Conservation (phyloP, 805 yeast species). For the Kodamaea leandrae region DNA sequence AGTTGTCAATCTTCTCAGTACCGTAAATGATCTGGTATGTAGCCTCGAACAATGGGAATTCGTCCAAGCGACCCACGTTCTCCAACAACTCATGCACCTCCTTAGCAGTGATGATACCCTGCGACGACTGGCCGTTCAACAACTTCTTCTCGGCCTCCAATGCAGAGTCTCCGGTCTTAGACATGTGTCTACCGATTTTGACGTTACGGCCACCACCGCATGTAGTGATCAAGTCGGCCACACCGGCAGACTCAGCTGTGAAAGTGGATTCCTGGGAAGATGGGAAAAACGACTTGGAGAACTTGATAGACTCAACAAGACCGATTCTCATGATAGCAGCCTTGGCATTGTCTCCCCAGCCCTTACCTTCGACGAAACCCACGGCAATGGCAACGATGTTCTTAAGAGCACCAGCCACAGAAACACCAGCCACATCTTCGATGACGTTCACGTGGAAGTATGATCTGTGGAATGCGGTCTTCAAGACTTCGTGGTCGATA, state of each 20-base stretch:
- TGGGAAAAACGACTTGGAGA: conserved; percentile 36
- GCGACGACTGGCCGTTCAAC: conserved; percentile 47
- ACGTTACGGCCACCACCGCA: conserved; percentile 49
- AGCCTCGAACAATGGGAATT: conserved; percentile 47
- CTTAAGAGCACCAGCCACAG: conserved; percentile 48
- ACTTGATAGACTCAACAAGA: conserved; percentile 41
- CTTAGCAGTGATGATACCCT: conserved; percentile 46
- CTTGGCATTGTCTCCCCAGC: conserved; percentile 51
- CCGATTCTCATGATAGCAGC: conserved; percentile 49
- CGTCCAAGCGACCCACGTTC: conserved; percentile 30
- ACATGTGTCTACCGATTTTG: conserved; percentile 46
- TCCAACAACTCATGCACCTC: conserved; percentile 47
- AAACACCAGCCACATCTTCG: conserved; percentile 45
- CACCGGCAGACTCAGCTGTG: conserved; percentile 47
- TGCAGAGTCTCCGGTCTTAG: conserved; percentile 40
- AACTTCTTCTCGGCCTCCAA: conserved; percentile 43
- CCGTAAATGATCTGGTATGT: conserved; percentile 44
- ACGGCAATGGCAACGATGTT: conserved; percentile 47
- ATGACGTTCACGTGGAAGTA: conserved; percentile 47
- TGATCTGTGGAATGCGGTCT: conserved; percentile 44
- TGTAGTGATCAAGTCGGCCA: conserved; percentile 47
- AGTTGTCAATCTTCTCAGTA: conserved; percentile 38
- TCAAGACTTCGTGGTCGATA: conserved; percentile 38
- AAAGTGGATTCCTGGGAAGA: conserved; percentile 37
- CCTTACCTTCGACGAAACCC: conserved; percentile 46